Evolutionary conservation across 805 yeast genomes (phyloP), one percentile per base, ranked within the genome.

Genomic region (Yarrowia sp.): DNA sequence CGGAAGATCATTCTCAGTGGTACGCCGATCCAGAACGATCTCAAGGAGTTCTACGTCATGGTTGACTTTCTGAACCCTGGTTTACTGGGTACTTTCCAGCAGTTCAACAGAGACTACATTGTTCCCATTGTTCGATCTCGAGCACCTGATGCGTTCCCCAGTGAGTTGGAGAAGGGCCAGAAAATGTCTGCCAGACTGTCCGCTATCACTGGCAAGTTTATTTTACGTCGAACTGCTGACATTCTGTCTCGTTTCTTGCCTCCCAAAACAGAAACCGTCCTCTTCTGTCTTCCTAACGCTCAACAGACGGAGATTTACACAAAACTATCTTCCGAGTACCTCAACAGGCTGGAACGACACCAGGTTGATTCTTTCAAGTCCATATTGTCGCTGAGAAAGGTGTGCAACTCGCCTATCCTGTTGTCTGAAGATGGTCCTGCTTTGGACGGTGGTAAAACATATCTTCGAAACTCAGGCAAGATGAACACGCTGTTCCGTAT

Each of bases 1-100:
- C 85, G 82, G 52, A 86, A 89, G 70, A 79, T 94, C 1, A 74
- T 94, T 5, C 79, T 95, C 8, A 86, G 97, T 0, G 99, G 97
- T 0, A 92, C 97, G 0, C 97, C 97, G 0, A 91, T 95, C 43
- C 99, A 95, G 75, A 95, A 95, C 78, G 97, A 95, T 76, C 82
- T 95, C 59, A 80, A 79, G 2, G 99, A 95, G 75, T 94, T 91
- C 76, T 91, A 81, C 77, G 88, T 89, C 10, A 86, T 95, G 73
- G 85, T 89, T 8, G 89, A 92, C 74, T 94, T 94, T 75, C 80
- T 92, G 12, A 92, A 92, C 74, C 97, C 97, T 0, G 94, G 93
- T 0, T 79, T 90, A 0, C 79, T 95, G 35, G 97, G 97, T 0
- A 79, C 82, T 0, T 83, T 84, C 69, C 80, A 84, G 32, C 77